Evolutionary conservation across 23 red algal genomes (phyloP).

Genomic region (Cyanidium caldarium): DNA sequence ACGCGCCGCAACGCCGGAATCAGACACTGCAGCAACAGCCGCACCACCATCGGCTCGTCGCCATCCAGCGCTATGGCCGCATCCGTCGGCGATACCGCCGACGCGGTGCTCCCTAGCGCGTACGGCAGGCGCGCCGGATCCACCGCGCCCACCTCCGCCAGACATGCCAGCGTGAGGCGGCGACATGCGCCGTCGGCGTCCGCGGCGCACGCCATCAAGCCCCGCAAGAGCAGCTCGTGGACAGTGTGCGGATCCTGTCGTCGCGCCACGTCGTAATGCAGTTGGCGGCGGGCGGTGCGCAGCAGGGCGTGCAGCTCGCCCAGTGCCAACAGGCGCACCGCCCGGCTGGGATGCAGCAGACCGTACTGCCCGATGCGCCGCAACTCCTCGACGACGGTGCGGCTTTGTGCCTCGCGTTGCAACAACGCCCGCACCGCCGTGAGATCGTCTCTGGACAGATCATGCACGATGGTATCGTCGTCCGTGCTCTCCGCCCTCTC

Average conservation of each 20-base stretch:
- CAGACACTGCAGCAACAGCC: conserved; percentile 47
- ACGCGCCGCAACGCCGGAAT: conserved; percentile 41
- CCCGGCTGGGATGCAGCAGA: not conserved
- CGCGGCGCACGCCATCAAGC: not conserved
- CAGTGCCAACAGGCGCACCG: not conserved
- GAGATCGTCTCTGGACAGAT: too few relatives aligned
- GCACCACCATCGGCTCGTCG: conserved; percentile 8
- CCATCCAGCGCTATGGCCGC: not conserved
- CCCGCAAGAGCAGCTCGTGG: not conserved
- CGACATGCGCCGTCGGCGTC: conserved; percentile 24
- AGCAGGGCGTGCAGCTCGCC: not conserved
- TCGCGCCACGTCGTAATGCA: not conserved
- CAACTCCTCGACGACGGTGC: not conserved
- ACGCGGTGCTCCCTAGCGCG: not conserved
- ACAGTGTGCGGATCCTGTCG: not conserved
- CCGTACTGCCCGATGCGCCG: not conserved
- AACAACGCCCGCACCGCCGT: not conserved
- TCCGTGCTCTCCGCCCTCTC: not conserved
- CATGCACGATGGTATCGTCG: not conserved
- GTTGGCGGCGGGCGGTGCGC: not conserved
- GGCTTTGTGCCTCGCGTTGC: not conserved
- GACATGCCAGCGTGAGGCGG: conserved; percentile 18
- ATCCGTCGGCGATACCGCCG: not conserved
- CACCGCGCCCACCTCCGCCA: conserved; percentile 58
- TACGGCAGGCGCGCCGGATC: conserved; percentile 23